Evolutionary conservation across 306 rosid species (phyloP), one percentile per base, ranked within the genome.

Genomic region (Lagenaria siceraria): DNA sequence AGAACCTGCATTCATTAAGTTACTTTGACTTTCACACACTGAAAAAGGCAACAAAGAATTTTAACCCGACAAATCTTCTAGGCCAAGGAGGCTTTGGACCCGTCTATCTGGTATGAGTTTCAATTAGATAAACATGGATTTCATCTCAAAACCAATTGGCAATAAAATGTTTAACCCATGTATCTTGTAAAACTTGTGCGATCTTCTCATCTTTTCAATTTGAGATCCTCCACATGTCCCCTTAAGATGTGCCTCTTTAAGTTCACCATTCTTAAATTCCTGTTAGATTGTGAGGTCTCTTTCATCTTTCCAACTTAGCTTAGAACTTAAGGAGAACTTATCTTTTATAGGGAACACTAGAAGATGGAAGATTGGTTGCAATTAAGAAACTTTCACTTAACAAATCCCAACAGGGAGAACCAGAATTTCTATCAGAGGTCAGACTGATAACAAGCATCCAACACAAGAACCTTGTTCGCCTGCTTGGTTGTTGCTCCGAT

Each of bases 21-120:
- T 77, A 84, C 63, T 91, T 94, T 56, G 91, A 90, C 62, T 85
- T 82, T 66, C 77, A 70, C 36, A 83, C 97, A 75, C 73, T 94
- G 81, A 90, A 85, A 78, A 94, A 76, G 81, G 98, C 96, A 74
- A 91, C 97, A 78, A 87, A 78, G 82, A 89, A 87, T 77, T 94
- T 94, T 68, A 83, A 90, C 63, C 85, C 79, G 1, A 13, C n/a
- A 64, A 83, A 90, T 85, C 87, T 91, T 78, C 96, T 94, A 46
- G 98, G 98, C 81, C 88, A 83, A 81, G 98, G 98, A 81, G 98
- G 98, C 85, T 94, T 94, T 81, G 98, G 98, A 19, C 97, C 96
- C 72, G 97, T 94, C 72, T 91, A 88, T 84, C 87, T 80, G 98
- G 98, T 94, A 87, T 46, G 52, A 4, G 0, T 46, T 46, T 46